Percentiles rank a stretch among this genome's conserved stretches.
Conservation (phyloP, 2,329 filamentous ascomycete genomes). For the Fusarium verrucosum region DNA sequence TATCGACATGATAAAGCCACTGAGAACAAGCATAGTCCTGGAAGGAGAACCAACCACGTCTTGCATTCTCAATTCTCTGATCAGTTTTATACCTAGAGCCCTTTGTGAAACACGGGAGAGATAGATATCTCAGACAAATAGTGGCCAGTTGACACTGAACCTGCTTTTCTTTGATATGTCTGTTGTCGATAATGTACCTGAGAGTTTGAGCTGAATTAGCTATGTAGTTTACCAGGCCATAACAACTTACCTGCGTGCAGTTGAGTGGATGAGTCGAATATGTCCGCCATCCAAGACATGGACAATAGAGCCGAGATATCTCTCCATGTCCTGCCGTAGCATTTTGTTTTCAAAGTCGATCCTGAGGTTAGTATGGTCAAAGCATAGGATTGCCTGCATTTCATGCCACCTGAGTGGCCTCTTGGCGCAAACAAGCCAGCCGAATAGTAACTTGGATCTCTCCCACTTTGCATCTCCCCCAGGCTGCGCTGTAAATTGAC, state of each 20-base stretch:
- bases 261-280: constrained; percentile 1
- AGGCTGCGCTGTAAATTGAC: accelerated
- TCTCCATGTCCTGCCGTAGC: background rate
- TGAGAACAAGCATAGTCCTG: constrained; percentile 3
- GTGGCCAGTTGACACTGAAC: background rate
- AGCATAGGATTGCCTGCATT: constrained; percentile 6
- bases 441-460: background rate
- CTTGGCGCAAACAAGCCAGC: constrained; percentile 9
- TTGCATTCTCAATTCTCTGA: background rate
- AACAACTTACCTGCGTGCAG: background rate
- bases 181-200: background rate
- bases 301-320: constrained; percentile 2
- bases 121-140: background rate
- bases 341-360: background rate
- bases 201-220: background rate
- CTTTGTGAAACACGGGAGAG: background rate
- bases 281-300: background rate
- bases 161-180: background rate
- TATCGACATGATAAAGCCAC: background rate
- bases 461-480: background rate
- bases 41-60: background rate
- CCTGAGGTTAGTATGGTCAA: accelerated
- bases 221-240: accelerated
- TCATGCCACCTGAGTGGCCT: constrained; percentile 5
- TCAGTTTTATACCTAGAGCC: accelerated